Evolutionary conservation across 148 eudicot genomes (phyloP).

Genomic region (Rheum nobile): DNA sequence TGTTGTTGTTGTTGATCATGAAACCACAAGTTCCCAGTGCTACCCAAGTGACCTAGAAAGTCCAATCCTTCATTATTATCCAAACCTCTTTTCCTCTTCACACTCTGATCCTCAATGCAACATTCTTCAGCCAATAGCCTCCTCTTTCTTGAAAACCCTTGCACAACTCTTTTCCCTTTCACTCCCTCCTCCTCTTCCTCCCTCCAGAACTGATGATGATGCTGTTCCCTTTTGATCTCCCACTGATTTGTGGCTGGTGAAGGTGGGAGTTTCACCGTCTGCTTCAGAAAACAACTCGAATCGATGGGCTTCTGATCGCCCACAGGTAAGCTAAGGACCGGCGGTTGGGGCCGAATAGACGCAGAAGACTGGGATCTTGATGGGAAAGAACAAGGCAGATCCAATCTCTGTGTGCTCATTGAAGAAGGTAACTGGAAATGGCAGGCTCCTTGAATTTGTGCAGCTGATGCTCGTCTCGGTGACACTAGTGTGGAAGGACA

Average conservation of each 20-base stretch:
- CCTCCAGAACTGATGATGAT: slow-evolving; percentile 28
- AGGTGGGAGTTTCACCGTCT: slow-evolving; percentile 42
- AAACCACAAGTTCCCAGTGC: slow-evolving; percentile 42
- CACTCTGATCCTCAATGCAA: slow-evolving; percentile 20
- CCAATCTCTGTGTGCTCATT: slow-evolving; percentile 96
- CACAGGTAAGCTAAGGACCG: neutral
- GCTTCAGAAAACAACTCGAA: slow-evolving; percentile 25
- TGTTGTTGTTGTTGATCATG: slow-evolving; percentile 18
- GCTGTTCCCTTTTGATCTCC: slow-evolving; percentile 32
- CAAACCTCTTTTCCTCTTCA: slow-evolving; percentile 50
- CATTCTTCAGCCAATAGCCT: slow-evolving; percentile 25
- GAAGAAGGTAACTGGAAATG: slow-evolving; percentile 56
- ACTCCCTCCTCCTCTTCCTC: slow-evolving; percentile 13
- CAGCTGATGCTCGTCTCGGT: slow-evolving; percentile 57
- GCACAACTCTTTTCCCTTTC: slow-evolving; percentile 57
- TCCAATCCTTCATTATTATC: slow-evolving; percentile 14
- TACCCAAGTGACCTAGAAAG: slow-evolving; percentile 35
- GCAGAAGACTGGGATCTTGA: slow-evolving; percentile 22
- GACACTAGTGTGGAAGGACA: slow-evolving; percentile 82
- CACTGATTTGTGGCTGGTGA: slow-evolving; percentile 23
- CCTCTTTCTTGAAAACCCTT: slow-evolving; percentile 32
- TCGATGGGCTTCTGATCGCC: neutral
- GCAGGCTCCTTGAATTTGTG: slow-evolving; percentile 30
- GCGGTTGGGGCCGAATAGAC: neutral
- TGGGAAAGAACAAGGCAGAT: slow-evolving; percentile 63